Evolutionary conservation across 2,329 filamentous ascomycete species (phyloP), one percentile per base, ranked within the genome.

Genomic region (Trichoderma atroviride): DNA sequence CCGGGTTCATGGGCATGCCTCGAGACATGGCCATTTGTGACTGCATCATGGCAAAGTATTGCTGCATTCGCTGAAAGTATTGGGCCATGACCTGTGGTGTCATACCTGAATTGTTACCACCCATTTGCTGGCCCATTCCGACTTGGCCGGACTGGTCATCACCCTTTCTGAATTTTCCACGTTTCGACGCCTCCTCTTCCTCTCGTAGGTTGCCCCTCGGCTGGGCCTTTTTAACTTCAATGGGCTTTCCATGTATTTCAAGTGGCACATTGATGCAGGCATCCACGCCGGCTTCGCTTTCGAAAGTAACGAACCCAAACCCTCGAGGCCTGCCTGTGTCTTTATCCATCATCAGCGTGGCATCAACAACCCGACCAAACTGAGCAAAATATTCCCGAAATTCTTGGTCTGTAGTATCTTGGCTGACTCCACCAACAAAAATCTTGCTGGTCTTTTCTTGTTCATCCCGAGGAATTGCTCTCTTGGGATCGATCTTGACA

Each of bases 291-390:
- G 93, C 90, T 76, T 99, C 96, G 74, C 91, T 96, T 81, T 99
- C 96, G 75, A 99, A 99, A 0, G 96, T 99, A 65, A 99, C 96
- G 79, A 99, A 99, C 16, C 96, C 96, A 76, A 99, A 99, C 1
- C 96, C 96, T 77, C 96, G 88, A 3, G 96, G 96, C 52, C 96
- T 89, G n/a, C 96, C 96, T 0, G 96, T 99, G 79, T 99, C 96
- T 82, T 99, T 99, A 80, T 99, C 96, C 90, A 99, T 99, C 96
- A 99, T 99, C 2, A 99, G 88, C 0, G 96, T 99, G 2, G 96
- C 96, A 81, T 99, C 96, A 50, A 99, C 91, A 24, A 99, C 96
- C 71, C 95, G 91, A 33, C 96, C 96, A 76, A 98, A 99, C 77
- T 97, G 93, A 76, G 92, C 93, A 82, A 99, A 99, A 82, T 97